Conservation (phyloP, 2,329 filamentous ascomycete genomes). For the Monosporascus sp. region DNA sequence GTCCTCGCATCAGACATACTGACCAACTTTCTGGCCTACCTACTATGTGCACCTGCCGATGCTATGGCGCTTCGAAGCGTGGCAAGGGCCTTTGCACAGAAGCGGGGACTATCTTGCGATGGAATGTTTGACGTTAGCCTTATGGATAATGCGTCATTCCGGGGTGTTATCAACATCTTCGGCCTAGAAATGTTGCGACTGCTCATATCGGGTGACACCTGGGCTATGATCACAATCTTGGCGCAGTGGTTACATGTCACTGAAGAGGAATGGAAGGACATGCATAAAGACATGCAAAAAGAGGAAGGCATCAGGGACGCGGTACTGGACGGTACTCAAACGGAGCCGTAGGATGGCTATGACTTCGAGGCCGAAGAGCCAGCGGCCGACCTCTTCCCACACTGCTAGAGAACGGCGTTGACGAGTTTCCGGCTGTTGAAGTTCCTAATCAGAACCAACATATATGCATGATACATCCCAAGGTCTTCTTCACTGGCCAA, state of each 20-base stretch:
- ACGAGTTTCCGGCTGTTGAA: no score
- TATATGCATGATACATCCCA: no score
- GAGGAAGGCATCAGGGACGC: conserved; percentile 10
- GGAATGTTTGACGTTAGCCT: conserved; percentile 36
- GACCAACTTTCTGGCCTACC: conserved; percentile 35
- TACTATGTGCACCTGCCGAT: conserved; percentile 43
- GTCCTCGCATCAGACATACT: conserved; percentile 43
- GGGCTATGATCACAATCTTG: conserved; percentile 35
- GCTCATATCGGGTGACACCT: conserved; percentile 38
- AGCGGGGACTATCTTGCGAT: conserved; percentile 31
- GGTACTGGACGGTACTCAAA: not conserved
- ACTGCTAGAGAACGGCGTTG: not conserved
- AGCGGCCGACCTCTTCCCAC: not conserved
- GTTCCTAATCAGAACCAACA: no score
- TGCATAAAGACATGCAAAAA: conserved; percentile 28
- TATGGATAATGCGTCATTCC: conserved; percentile 33
- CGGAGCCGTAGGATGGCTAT: not conserved
- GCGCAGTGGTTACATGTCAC: conserved; percentile 36
- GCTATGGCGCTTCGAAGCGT: conserved; percentile 39
- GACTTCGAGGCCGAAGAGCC: not conserved
- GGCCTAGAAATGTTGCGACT: conserved; percentile 42
- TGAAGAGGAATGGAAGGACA: conserved; percentile 39
- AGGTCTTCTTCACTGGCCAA: not conserved
- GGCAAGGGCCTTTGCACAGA: conserved; percentile 36
- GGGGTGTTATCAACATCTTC: conserved; percentile 39